A percentile compares a stretch with the other conserved stretches of the same genome.
These are phyloP conservation scores for Bipolaris cookei DNA, from an alignment of 2,329 filamentous ascomycete genomes.

Conservation along the genomic window DNA sequence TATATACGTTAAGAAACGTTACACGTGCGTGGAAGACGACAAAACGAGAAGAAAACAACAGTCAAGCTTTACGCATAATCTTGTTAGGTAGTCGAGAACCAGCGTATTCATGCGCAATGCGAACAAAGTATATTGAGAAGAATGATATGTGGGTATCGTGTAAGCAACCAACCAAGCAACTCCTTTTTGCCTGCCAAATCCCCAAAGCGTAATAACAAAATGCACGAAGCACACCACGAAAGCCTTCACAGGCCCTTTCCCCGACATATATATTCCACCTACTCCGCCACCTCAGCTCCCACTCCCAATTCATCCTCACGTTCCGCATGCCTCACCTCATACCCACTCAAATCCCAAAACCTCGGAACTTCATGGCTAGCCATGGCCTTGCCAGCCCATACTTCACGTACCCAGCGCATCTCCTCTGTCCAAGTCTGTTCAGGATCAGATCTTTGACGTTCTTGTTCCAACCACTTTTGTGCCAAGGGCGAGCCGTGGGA, in stretches of 20 bases:
- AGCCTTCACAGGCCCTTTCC: background rate
- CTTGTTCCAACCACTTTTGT: slow-evolving; percentile 4
- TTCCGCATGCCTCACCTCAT: background rate
- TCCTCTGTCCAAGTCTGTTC: slow-evolving; percentile 1
- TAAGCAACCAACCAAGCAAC: background rate
- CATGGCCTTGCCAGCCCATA: slow-evolving; percentile 1
- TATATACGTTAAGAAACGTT: too few relatives aligned
- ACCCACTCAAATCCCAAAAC: background rate
- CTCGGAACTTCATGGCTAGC: background rate
- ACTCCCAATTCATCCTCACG: background rate
- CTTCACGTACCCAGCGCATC: background rate
- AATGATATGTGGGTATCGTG: background rate
- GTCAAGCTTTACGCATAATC: background rate
- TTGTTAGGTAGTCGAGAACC: background rate
- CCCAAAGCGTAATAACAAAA: background rate
- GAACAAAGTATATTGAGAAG: background rate
- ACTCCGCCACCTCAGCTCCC: background rate
- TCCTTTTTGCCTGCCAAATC: background rate
- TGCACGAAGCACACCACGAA: background rate
- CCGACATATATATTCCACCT: background rate
- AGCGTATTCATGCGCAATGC: background rate
- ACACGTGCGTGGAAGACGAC: background rate
- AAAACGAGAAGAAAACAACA: background rate
- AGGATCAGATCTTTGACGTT: slow-evolving; percentile 1
- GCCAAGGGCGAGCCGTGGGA: background rate